Percentiles rank a stretch among this genome's conserved stretches.
Evolutionary conservation across 2,329 filamentous ascomycete genomes (phyloP).

Genomic region (Xylariales sp.): DNA sequence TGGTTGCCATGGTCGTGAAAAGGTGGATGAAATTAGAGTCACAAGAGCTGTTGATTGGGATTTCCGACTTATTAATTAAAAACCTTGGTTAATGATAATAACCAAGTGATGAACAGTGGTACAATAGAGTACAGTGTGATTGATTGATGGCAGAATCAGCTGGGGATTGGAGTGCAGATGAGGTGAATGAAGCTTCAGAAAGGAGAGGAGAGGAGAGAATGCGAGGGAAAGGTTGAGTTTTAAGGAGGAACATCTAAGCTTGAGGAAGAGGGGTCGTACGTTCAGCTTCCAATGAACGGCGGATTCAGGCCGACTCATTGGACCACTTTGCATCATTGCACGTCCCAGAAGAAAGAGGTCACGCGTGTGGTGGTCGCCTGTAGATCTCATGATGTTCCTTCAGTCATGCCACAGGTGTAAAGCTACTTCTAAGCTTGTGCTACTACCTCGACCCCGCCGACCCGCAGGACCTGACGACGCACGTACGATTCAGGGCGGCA

Average conservation of each 20-base stretch:
- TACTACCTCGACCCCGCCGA: not conserved
- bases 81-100: too few relatives aligned
- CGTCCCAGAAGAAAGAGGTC: constrained; percentile 1
- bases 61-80: too few relatives aligned
- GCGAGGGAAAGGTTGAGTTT: too few relatives aligned
- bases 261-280: constrained; percentile 6
- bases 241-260: constrained; percentile 1
- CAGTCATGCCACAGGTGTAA: constrained; percentile 5
- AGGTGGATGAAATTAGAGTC: too few relatives aligned
- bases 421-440: constrained; percentile 1
- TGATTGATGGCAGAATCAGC: too few relatives aligned
- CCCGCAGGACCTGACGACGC: too few relatives aligned
- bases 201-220: constrained; percentile 1
- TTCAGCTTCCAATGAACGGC: constrained; percentile 4
- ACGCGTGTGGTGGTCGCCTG: constrained; percentile 6
- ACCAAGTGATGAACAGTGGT: too few relatives aligned
- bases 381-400: constrained; percentile 7
- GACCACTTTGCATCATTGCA: constrained; percentile 1
- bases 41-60: too few relatives aligned
- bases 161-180: too few relatives aligned
- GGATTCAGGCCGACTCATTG: constrained; percentile 5
- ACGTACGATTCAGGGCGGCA: constrained; percentile 5
- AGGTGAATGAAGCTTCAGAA: constrained; percentile 1
- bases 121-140: too few relatives aligned
- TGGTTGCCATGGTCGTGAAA: constrained; percentile 40